Base-by-base conservation (phyloP, 2,329 filamentous ascomycete species). In the Cordyceps cicadae region DNA sequence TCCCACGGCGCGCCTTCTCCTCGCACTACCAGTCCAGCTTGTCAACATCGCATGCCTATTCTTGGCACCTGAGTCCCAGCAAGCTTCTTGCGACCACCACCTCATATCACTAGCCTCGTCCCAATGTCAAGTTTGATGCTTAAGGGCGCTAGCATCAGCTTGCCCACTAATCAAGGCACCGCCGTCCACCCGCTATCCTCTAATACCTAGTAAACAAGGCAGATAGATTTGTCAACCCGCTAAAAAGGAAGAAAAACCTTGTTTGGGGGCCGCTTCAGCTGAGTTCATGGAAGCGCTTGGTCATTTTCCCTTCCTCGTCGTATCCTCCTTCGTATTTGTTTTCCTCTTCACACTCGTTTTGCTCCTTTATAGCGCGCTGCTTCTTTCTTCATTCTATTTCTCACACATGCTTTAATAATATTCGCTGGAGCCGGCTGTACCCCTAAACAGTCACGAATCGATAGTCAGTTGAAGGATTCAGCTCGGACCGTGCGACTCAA, bases 91-190 rank as follows among this genome's bases (percentile, higher is more conserved):
- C 32, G 6, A 12, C 32, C 32, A n/a, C n/a, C n/a, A 15, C 39
- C 17, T 3, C n/a, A 7, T n/a, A 43, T 43, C 39, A 43, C 39
- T 43, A n/a, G 15, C 15, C 15, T n/a, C 43, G 15, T 19, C 17
- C 17, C 49, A 34, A 12, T 11, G 3, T 32, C 24, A 48, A 24
- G 24, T 24, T 3, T 24, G 24, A 34, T 32, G 39, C 34, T 29
- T 11, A 24, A 46, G 53, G 19, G 34, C 32, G 50, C 32, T 53
- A 53, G 50, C 50, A 32, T 19, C 8, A 24, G 2, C 39, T 24
- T 32, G 8, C 39, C 53, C 53, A 34, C 53, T 55, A 55, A 55
- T 55, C 53, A 32, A 55, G 53, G 41, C 53, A 55, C 53, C 8
- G 17, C 17, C 19, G 43, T 49, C 54, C 54, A 53, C 51, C 26